A percentile compares a stretch with the other conserved stretches of the same genome.
These are phyloP conservation scores for Colletotrichum sidae DNA, from an alignment of 2,329 filamentous ascomycete genomes.

Conservation along the genomic window DNA sequence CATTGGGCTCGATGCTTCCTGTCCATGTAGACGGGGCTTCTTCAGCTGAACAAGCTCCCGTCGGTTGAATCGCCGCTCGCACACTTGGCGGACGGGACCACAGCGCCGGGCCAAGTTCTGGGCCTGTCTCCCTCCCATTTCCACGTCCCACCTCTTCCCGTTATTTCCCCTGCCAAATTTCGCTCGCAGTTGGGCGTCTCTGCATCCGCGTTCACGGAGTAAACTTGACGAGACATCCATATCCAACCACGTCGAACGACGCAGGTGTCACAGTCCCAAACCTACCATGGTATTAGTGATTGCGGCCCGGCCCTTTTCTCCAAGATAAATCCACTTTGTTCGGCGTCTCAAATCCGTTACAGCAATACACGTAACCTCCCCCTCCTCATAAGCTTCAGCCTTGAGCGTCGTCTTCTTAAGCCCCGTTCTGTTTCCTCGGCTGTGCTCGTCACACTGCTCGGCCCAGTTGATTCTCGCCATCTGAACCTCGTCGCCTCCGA, in stretches of 20 bases:
- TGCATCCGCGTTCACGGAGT: too few relatives aligned
- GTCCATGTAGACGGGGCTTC: too few relatives aligned
- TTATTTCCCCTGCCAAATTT: not conserved
- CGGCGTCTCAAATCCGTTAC: slow-evolving; percentile 22
- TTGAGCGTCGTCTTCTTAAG: not conserved
- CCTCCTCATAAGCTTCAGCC: not conserved
- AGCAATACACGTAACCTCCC: not conserved
- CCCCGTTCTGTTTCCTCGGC: not conserved
- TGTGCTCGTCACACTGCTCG: not conserved
- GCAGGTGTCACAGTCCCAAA: too few relatives aligned
- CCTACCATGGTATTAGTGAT: slow-evolving; percentile 1
- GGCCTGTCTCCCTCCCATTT: not conserved
- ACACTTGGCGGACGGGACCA: slow-evolving; percentile 27
- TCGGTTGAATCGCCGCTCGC: not conserved
- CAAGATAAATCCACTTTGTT: not conserved
- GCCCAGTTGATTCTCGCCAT: not conserved
- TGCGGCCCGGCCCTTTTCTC: slow-evolving; percentile 20
- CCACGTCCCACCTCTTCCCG: not conserved
- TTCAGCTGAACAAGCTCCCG: too few relatives aligned
- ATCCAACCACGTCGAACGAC: too few relatives aligned
- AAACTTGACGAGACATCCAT: too few relatives aligned
- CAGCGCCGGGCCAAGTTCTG: slow-evolving; percentile 31
- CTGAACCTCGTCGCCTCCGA: not conserved
- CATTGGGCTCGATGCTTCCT: too few relatives aligned
- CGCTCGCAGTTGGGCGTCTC: too few relatives aligned